Percentiles rank a stretch among this genome's conserved stretches.
These are phyloP conservation scores for Globisporangium echinulatum DNA, from an alignment of 352 stramenopile species.

Conservation along the genomic window DNA sequence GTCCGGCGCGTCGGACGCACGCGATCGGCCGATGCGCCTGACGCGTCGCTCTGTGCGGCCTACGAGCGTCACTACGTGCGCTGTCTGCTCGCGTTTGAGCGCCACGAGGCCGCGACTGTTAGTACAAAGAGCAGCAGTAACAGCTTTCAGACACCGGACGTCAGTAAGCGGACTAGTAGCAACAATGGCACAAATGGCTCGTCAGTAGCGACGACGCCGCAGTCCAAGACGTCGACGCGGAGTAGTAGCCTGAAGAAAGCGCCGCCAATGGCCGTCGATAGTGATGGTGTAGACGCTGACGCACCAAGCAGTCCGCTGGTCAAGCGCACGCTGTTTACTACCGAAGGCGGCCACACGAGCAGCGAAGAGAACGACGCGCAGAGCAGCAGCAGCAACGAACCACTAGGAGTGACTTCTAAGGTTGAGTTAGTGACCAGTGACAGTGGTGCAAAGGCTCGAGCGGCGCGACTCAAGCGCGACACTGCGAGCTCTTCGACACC, in stretches of 20 bases:
- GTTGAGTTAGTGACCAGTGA: too few species aligned
- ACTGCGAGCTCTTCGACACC: too few species aligned
- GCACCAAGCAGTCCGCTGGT: constrained; percentile 21
- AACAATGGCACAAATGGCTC: background rate
- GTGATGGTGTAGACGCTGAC: background rate
- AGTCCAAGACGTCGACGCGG: constrained; percentile 32
- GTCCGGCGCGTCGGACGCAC: constrained; percentile 60
- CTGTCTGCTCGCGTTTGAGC: constrained; percentile 48
- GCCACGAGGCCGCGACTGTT: constrained; percentile 17
- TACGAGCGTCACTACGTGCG: constrained; percentile 56
- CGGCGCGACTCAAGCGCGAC: background rate
- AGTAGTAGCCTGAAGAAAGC: constrained; percentile 34
- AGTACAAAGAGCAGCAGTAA: background rate
- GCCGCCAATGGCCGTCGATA: background rate
- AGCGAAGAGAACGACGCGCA: constrained; percentile 48
- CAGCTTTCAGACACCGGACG: constrained; percentile 23
- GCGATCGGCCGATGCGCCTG: constrained; percentile 33
- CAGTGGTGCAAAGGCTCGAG: background rate
- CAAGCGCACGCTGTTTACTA: constrained; percentile 60
- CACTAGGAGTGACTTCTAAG: too few species aligned
- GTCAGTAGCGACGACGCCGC: constrained; percentile 29
- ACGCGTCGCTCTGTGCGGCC: constrained; percentile 31
- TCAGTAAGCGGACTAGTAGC: constrained; percentile 8
- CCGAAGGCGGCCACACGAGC: constrained; percentile 41
- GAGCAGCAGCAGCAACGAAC: background rate